phyloP scores from a whole-genome alignment of 2,329 filamentous ascomycete species.

The Curvularia sp. region DNA sequence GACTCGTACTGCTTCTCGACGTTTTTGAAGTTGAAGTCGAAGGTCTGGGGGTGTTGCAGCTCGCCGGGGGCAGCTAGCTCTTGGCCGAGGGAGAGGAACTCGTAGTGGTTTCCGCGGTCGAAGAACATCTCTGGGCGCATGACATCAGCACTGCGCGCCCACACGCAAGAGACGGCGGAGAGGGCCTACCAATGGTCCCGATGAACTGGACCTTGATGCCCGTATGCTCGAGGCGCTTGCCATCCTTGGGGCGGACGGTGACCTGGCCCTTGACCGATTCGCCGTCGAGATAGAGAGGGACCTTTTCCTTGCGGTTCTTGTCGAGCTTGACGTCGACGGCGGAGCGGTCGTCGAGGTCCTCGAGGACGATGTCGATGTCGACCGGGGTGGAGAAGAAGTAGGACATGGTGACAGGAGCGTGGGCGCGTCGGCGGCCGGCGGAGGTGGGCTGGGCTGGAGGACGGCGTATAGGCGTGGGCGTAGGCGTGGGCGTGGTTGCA shows the following conservation, averaged over 20 bases:
- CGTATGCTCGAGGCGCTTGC: conserved; percentile 95
- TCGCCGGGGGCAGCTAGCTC: conserved; percentile 96
- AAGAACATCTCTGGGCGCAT: conserved; percentile 90
- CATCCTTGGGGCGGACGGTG: conserved; percentile 95
- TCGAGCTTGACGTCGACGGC: conserved; percentile 98
- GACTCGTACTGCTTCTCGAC: conserved; percentile 99
- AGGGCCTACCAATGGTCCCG: conserved; percentile 82
- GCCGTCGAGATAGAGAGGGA: conserved; percentile 95
- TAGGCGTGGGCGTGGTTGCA: background rate
- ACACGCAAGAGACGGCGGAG: background rate
- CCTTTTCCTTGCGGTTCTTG: conserved; percentile 96
- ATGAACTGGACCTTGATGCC: conserved; percentile 99
- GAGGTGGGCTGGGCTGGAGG: conserved; percentile 7
- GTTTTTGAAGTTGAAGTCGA: conserved; percentile 99
- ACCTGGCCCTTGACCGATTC: conserved; percentile 97
- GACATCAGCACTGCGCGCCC: conserved; percentile 21
- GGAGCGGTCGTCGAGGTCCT: conserved; percentile 90
- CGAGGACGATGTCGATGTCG: conserved; percentile 98
- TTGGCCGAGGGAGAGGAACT: conserved; percentile 96
- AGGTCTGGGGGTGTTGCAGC: conserved; percentile 97
- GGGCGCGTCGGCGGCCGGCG: conserved; percentile 28
- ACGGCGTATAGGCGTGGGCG: conserved; percentile 4
- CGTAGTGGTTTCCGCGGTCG: conserved; percentile 98
- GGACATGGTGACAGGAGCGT: conserved; percentile 68
- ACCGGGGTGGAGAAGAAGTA: conserved; percentile 94